Conservation (phyloP, 2,329 filamentous ascomycete species). For the Cercospora janseana region DNA sequence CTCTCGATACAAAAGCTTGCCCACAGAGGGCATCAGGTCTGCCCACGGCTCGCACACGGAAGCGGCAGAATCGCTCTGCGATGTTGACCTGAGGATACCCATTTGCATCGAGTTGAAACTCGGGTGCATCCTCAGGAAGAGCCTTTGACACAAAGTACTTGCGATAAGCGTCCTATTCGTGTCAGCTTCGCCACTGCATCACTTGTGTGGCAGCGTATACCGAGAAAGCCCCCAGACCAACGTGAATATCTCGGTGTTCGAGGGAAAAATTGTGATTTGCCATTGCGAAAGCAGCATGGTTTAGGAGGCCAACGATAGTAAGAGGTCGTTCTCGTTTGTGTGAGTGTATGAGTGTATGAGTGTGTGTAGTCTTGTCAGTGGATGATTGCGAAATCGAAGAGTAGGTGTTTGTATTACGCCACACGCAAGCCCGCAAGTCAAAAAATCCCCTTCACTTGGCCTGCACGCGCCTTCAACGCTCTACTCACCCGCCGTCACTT, state of each 20-base stretch:
- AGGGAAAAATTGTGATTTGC: background rate
- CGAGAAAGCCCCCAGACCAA: background rate
- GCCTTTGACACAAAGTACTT: background rate
- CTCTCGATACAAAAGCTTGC: background rate
- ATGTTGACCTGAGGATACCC: slow-evolving; percentile 9
- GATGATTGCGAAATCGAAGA: too few relatives aligned
- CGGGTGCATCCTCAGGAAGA: slow-evolving; percentile 5
- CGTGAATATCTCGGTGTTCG: background rate
- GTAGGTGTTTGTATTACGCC: too few relatives aligned
- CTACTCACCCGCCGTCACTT: too few relatives aligned
- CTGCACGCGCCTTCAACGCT: too few relatives aligned
- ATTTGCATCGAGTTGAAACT: slow-evolving; percentile 1
- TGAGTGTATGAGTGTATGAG: too few relatives aligned
- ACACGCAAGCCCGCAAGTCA: too few relatives aligned
- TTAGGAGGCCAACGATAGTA: too few relatives aligned
- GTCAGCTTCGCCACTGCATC: background rate
- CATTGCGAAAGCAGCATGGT: too few relatives aligned
- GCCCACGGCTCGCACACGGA: background rate
- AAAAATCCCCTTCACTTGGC: too few relatives aligned
- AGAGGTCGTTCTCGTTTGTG: too few relatives aligned
- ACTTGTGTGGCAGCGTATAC: background rate
- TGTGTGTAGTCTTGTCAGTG: too few relatives aligned
- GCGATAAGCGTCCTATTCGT: background rate
- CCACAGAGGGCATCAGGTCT: background rate
- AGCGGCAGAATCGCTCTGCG: slow-evolving; percentile 10